Conservation (phyloP, 495 filamentous ascomycete species). For the Hypoxylon cercidicola region DNA sequence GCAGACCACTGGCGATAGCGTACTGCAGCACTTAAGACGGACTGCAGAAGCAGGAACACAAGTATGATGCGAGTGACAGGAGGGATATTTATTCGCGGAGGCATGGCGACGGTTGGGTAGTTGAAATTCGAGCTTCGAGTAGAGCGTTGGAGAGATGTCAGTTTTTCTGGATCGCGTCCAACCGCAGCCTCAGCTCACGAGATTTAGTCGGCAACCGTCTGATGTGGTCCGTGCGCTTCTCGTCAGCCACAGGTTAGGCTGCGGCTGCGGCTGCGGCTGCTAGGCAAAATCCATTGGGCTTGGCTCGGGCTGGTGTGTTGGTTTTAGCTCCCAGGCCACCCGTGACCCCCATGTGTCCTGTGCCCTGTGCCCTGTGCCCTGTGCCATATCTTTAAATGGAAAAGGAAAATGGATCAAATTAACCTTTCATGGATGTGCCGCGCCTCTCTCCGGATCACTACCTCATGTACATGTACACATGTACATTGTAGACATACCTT, state of each 20-base stretch:
- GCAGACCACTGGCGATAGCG: conserved; percentile 72
- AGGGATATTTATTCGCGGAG: conserved; percentile 88
- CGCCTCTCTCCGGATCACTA: conserved; percentile 10
- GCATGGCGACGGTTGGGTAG: conserved; percentile 62
- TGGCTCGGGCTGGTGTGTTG: background rate
- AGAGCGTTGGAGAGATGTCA: conserved; percentile 30
- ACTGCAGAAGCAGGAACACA: conserved; percentile 75
- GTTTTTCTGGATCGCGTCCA: conserved; percentile 38
- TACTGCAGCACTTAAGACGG: conserved; percentile 81
- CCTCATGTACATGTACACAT: background rate
- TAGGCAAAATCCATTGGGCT: background rate
- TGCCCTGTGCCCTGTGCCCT: no score
- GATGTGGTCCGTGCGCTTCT: conserved; percentile 29
- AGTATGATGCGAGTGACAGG: conserved; percentile 88
- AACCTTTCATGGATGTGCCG: conserved; percentile 32
- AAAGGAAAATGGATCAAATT: conserved; percentile 26
- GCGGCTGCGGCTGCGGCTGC: background rate
- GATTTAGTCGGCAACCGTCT: conserved; percentile 25
- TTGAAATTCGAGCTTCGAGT: conserved; percentile 25
- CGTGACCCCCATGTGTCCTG: conserved; percentile 1
- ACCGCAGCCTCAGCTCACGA: conserved; percentile 33
- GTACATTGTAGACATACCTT: no score
- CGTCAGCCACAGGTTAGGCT: conserved; percentile 25
- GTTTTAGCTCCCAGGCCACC: background rate
- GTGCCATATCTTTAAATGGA: conserved; percentile 24